Conservation (phyloP, 2,329 filamentous ascomycete species). For the Fusarium sp. region DNA sequence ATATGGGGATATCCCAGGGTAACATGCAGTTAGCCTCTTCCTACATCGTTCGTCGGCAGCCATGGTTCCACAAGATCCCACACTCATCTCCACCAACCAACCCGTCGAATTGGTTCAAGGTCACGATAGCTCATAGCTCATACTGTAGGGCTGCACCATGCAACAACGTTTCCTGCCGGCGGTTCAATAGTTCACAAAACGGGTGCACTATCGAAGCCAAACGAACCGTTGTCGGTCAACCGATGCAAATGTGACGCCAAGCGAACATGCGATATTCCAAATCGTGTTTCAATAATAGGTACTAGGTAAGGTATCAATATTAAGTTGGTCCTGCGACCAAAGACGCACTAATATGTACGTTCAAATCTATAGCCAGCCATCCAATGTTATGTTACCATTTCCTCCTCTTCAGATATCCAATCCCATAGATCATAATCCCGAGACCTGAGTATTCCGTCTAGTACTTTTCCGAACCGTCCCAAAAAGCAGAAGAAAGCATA, state of each 20-base stretch:
- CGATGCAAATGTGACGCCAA: background rate
- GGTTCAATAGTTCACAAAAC: constrained; percentile 9
- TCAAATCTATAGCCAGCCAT: constrained; percentile 34
- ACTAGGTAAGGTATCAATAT: constrained; percentile 25
- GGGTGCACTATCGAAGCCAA: constrained; percentile 6
- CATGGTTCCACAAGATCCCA: constrained; percentile 37
- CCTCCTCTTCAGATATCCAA: constrained; percentile 33
- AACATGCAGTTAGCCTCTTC: constrained; percentile 27
- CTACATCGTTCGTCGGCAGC: constrained; percentile 6
- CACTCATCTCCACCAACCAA: constrained; percentile 32
- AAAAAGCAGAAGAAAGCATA: constrained; percentile 35
- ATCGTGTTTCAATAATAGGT: constrained; percentile 13
- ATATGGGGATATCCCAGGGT: constrained; percentile 3
- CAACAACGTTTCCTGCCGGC: constrained; percentile 9
- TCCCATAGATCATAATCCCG: constrained; percentile 31
- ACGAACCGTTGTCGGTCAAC: background rate
- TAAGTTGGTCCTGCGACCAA: constrained; percentile 33
- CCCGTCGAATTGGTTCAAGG: constrained; percentile 35
- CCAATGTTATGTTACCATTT: constrained; percentile 27
- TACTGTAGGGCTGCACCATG: constrained; percentile 38
- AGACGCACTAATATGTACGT: constrained; percentile 37
- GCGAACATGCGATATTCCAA: constrained; percentile 3
- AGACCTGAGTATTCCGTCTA: constrained; percentile 38
- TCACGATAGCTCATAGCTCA: constrained; percentile 22
- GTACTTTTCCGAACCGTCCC: constrained; percentile 41